A percentile compares a stretch with the other conserved stretches of the same genome.
Evolutionary conservation across 1,284 basidiomycete genomes (phyloP).

Genomic region (Leccinum pachyderme): DNA sequence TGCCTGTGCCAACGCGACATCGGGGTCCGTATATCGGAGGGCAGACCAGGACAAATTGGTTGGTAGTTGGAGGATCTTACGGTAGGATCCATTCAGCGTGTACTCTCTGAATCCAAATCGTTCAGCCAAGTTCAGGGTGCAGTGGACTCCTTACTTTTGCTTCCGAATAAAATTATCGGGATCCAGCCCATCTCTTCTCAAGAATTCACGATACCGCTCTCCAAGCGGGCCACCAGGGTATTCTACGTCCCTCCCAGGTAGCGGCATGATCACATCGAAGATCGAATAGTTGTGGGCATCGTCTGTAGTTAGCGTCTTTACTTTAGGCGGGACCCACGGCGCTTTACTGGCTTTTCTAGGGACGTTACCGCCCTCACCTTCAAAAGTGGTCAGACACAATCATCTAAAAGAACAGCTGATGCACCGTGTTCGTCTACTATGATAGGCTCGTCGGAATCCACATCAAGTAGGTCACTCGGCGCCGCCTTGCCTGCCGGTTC

Average conservation of each 20-base stretch:
- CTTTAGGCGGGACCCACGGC: constrained; percentile 59
- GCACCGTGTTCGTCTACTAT: constrained; percentile 44
- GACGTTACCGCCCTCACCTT: constrained; percentile 30
- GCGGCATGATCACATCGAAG: constrained; percentile 93
- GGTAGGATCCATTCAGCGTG: constrained; percentile 89
- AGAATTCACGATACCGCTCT: constrained; percentile 78
- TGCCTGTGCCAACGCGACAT: constrained; percentile 86
- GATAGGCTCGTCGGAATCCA: constrained; percentile 39
- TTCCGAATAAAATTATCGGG: constrained; percentile 83
- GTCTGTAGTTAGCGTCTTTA: constrained; percentile 75
- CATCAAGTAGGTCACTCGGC: constrained; percentile 39
- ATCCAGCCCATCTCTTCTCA: constrained; percentile 84
- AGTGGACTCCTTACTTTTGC: constrained; percentile 64
- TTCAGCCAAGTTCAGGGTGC: constrained; percentile 3
- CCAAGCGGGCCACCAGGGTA: constrained; percentile 84
- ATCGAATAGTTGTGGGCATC: constrained; percentile 82
- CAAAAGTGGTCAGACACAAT: constrained; percentile 10
- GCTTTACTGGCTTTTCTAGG: constrained; percentile 45
- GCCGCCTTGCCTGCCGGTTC: constrained; percentile 22
- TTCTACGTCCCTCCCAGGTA: constrained; percentile 90
- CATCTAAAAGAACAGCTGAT: constrained; percentile 11
- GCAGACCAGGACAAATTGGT: constrained; percentile 78
- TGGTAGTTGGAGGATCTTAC: constrained; percentile 87
- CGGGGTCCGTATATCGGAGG: constrained; percentile 89
- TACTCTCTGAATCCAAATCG: constrained; percentile 66